Conservation (phyloP, 805 yeast species). For the Kockiozyma suomiensis region DNA sequence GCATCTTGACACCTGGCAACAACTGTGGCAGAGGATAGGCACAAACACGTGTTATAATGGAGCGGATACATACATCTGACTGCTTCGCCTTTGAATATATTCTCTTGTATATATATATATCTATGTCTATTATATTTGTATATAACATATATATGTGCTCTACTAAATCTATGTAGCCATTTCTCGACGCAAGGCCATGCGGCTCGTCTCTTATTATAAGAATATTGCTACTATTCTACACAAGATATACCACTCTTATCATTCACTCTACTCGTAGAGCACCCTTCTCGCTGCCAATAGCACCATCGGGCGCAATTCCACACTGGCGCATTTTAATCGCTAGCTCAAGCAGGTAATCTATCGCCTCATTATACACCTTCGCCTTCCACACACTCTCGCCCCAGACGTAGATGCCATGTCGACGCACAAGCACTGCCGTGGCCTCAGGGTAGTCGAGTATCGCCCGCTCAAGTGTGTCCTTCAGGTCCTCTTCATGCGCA, state of each 20-base stretch:
- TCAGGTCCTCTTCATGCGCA: slow-evolving; percentile 83
- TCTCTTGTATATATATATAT: too few species aligned
- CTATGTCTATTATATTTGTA: too few species aligned
- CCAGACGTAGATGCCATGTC: slow-evolving; percentile 98
- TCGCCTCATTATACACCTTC: slow-evolving; percentile 87
- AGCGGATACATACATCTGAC: too few species aligned
- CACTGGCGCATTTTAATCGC: slow-evolving; percentile 79
- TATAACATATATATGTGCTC: too few species aligned
- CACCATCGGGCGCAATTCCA: slow-evolving; percentile 53
- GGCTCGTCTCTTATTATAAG: background rate
- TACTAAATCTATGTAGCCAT: too few species aligned
- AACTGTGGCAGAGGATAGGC: background rate
- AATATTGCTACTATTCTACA: too few species aligned
- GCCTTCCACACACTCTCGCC: slow-evolving; percentile 92
- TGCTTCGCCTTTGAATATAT: too few species aligned
- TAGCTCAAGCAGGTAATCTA: slow-evolving; percentile 82
- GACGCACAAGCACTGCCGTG: slow-evolving; percentile 83
- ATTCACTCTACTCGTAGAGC: background rate
- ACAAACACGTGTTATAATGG: too few species aligned
- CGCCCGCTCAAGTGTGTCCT: slow-evolving; percentile 64
- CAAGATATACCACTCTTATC: too few species aligned
- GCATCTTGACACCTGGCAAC: slow-evolving; percentile 8
- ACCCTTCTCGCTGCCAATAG: slow-evolving; percentile 36
- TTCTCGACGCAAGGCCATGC: too few species aligned
- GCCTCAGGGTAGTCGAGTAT: slow-evolving; percentile 72